Conservation (phyloP, 2,329 filamentous ascomycete genomes). For the Fusarium agapanthi region DNA sequence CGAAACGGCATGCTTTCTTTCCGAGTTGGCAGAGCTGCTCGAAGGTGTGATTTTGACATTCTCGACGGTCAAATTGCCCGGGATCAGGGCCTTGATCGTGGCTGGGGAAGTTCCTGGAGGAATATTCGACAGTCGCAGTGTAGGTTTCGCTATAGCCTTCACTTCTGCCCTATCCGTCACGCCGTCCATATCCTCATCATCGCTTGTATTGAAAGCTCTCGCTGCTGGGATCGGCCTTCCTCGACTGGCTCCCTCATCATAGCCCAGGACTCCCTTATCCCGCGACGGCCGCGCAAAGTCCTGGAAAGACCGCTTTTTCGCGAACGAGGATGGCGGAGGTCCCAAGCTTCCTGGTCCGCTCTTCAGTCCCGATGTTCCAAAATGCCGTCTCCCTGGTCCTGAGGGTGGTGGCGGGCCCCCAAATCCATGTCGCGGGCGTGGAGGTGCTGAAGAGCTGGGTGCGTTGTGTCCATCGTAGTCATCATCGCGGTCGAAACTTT, state of each 20-base stretch:
- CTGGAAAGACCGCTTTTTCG: constrained; percentile 63
- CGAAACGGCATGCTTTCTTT: constrained; percentile 77
- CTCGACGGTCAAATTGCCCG: constrained; percentile 71
- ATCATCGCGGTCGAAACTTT: constrained; percentile 74
- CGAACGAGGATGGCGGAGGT: constrained; percentile 58
- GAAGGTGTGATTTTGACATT: constrained; percentile 75
- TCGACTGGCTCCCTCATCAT: constrained; percentile 46
- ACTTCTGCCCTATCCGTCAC: constrained; percentile 59
- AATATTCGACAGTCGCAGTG: constrained; percentile 67
- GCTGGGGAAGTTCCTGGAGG: constrained; percentile 68
- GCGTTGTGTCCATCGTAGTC: constrained; percentile 48
- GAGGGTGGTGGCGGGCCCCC: constrained; percentile 38
- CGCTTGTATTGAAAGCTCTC: constrained; percentile 76
- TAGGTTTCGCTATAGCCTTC: constrained; percentile 69
- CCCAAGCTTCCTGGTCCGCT: constrained; percentile 72
- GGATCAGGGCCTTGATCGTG: constrained; percentile 67
- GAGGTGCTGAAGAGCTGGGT: constrained; percentile 17
- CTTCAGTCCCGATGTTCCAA: constrained; percentile 63
- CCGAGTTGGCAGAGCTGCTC: constrained; percentile 59
- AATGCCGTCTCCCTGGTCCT: constrained; percentile 67
- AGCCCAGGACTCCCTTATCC: constrained; percentile 46
- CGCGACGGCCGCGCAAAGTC: constrained; percentile 51
- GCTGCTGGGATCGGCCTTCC: constrained; percentile 66
- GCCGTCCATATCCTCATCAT: constrained; percentile 61
- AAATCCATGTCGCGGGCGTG: constrained; percentile 42